Evolutionary conservation across 1,284 basidiomycete genomes (phyloP).

Genomic region (Ceratobasidium sp.): DNA sequence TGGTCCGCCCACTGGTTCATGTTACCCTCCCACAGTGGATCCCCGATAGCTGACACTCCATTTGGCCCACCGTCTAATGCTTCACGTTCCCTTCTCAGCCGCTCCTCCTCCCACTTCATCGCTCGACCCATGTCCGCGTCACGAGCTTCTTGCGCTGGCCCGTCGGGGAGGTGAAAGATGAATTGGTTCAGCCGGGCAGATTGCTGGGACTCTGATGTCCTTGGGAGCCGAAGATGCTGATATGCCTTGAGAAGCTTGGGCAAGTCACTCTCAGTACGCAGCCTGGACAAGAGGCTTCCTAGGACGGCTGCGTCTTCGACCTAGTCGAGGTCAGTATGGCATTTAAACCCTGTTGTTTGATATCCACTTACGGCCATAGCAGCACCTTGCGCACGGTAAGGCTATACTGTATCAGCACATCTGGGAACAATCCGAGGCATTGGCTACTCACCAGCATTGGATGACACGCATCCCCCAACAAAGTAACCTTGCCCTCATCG

Average conservation of each 20-base stretch:
- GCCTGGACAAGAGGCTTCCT: slow-evolving; percentile 69
- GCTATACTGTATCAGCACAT: slow-evolving; percentile 20
- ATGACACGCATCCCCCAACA: slow-evolving; percentile 67
- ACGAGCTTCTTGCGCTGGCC: slow-evolving; percentile 47
- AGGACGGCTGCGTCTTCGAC: slow-evolving; percentile 69
- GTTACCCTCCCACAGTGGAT: slow-evolving; percentile 36
- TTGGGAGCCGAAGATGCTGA: slow-evolving; percentile 48
- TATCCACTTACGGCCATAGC: slow-evolving; percentile 59
- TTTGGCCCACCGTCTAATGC: slow-evolving; percentile 4
- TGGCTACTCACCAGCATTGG: slow-evolving; percentile 57
- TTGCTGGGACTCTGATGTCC: slow-evolving; percentile 46
- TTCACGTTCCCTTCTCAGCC: slow-evolving; percentile 20
- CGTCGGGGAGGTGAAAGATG: slow-evolving; percentile 50
- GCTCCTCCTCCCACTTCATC: slow-evolving; percentile 40
- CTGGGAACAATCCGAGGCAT: background rate
- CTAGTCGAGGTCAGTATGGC: background rate
- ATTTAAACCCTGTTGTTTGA: background rate
- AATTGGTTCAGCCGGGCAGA: slow-evolving; percentile 48
- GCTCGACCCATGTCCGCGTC: slow-evolving; percentile 48
- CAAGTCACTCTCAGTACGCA: slow-evolving; percentile 66
- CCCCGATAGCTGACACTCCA: background rate
- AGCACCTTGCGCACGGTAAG: slow-evolving; percentile 66
- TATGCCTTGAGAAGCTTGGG: slow-evolving; percentile 51
- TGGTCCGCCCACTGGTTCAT: slow-evolving; percentile 51
- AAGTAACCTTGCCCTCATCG: slow-evolving; percentile 59